Evolutionary conservation across 225 moss, liverwort and hornwort genomes (phyloP), one percentile per base, ranked within the genome.

Genomic region (Ulota crispa): DNA sequence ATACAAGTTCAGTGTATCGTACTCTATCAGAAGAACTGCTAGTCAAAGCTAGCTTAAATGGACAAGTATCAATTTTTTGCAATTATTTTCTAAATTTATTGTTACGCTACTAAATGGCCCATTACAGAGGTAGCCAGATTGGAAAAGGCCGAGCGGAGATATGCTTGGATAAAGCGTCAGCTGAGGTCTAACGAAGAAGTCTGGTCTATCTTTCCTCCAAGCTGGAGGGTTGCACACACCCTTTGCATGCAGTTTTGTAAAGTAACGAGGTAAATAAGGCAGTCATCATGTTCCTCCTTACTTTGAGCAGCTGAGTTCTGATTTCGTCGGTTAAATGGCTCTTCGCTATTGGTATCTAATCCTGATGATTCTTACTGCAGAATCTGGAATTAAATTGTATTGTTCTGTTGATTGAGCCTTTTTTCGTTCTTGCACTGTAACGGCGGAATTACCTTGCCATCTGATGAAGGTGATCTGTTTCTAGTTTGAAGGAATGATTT

Each of bases 191-290:
- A 96, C 73, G 99, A 99, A 89, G 99, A 99, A 93, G 89, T 99
- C 39, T 99, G 99, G 99, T 96, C 96, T 68, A 99, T 99, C 83
- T 99, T 99, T 80, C 99, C 99, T 79, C 89, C 94, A 77, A 89
- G 85, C 80, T 99, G 96, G 99, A 91, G 93, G 73, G 94, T 99
- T 63, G 87, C 91, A 14, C 93, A 96, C 77, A 90, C 96, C 45
- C 85, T 99, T 36, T 96, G 96, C 80, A 99, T 96, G 96, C 99
- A 99, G 79, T 99, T 99, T 90, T 99, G 99, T 80, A 99, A 99
- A 86, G 99, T 99, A 31, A 99, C 99, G 81, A 93, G 99, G 99
- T 96, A 92, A 73, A 53, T 47, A 9, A 64, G 70, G 11, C 39
- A 52, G 47, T 74, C 24, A 20, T 61, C 18, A 70, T 78, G 12